Base-by-base conservation (phyloP, 2,329 filamentous ascomycete genomes). In the Claviceps humidiphila region DNA sequence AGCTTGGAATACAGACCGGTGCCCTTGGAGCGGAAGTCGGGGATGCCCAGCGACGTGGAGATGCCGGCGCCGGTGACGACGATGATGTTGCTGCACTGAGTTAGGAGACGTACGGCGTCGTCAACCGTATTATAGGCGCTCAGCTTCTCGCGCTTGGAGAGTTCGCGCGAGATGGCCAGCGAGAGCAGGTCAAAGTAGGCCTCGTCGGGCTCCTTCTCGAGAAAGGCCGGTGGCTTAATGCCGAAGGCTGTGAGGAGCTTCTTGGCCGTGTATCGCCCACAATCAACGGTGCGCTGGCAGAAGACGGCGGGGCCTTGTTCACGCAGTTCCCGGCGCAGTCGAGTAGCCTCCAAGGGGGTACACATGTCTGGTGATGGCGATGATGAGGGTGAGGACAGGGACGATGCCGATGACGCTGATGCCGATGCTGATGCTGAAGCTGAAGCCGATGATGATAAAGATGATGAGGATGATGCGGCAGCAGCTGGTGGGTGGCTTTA, bases 21-120 rank as follows among this genome's bases (percentile, higher is more conserved):
- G 62, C 88, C 86, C 67, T 93, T 93, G 50, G 90, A 96, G 58
- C 93, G 84, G 64, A 98, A 98, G 67, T 98, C 93, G 4, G 93
- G 93, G 54, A 98, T 97, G 55, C 93, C 93, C 20, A 98, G 81
- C 50, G 89, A 95, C 1, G 93, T 98, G 26, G 90, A 96, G 59
- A 98, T 97, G 58, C 93, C 93, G 17, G 93, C 93, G 50, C 93
- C 93, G 1, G 93, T 97, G 58, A 98, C 80, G 58, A 97, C 86
- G 62, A 98, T 81, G 66, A 98, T 90, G 66, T 95, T 95, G 59
- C 80, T 80, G 53, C 84, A 81, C 54, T 78, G 77, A 59, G 80
- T 75, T 44, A 98, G 76, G 49, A 98, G 74, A 14, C 75, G 70
- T 8, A 93, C 89, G 4, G 88, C 93, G 68, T 98, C 89, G 57